These are phyloP conservation scores for Fagopyrum homotropicum DNA, from an alignment of 148 eudicot species.

Conservation along the genomic window DNA sequence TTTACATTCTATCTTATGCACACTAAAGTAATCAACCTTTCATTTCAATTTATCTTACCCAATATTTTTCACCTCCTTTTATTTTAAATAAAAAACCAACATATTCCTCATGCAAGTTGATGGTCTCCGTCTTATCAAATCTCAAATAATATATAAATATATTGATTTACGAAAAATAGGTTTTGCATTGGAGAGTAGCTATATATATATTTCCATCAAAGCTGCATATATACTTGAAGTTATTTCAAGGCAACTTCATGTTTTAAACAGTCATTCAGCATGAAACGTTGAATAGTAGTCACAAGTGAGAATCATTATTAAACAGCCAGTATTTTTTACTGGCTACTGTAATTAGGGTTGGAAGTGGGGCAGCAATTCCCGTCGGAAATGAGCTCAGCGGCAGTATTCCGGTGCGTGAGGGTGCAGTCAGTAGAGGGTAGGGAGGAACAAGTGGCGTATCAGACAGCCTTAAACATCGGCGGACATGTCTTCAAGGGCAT, in stretches of 20 bases:
- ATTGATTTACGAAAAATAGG: too few relatives aligned
- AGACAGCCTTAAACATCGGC: constrained; percentile 77
- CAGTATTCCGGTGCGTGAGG: constrained; percentile 73
- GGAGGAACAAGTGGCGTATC: constrained; percentile 77
- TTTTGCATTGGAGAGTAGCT: background rate
- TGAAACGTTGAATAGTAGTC: background rate
- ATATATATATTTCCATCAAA: background rate
- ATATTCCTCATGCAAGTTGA: too few relatives aligned
- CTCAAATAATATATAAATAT: too few relatives aligned
- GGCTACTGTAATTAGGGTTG: constrained; percentile 36
- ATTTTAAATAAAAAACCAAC: too few relatives aligned
- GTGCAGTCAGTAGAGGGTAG: constrained; percentile 69
- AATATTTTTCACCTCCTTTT: background rate
- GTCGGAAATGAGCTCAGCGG: constrained; percentile 60
- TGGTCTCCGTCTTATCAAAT: too few relatives aligned
- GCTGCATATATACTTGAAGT: background rate
- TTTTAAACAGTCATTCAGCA: background rate
- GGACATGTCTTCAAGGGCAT: constrained; percentile 94
- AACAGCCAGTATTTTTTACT: background rate
- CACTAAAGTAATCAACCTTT: too few relatives aligned
- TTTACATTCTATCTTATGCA: too few relatives aligned
- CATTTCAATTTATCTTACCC: background rate
- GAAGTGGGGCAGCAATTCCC: constrained; percentile 63
- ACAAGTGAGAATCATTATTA: background rate
- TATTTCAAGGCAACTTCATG: background rate